These are phyloP conservation scores for Aspergillus steynii DNA, from an alignment of 495 filamentous ascomycete genomes.

Conservation along the genomic window DNA sequence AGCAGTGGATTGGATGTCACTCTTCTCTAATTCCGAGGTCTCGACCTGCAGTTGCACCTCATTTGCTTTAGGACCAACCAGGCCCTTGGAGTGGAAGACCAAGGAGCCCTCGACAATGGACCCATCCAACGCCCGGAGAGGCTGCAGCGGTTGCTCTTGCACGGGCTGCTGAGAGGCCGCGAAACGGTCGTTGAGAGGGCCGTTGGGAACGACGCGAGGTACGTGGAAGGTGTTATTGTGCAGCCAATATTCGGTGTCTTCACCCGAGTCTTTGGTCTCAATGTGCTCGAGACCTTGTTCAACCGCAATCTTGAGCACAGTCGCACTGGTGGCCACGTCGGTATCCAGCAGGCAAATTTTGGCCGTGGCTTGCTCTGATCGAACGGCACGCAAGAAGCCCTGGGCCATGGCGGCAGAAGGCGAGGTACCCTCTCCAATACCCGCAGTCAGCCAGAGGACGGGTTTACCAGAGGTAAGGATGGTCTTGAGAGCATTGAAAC, in stretches of 20 bases:
- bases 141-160: no score
- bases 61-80: no score
- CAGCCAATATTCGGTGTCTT: slow-evolving; percentile 2
- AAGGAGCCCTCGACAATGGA: no score
- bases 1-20: no score
- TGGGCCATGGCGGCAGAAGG: background rate
- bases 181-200: background rate
- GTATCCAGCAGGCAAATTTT: background rate
- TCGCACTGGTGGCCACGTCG: background rate
- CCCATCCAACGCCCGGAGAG: no score
- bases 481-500: background rate
- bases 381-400: background rate
- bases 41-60: no score
- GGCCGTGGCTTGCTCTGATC: background rate
- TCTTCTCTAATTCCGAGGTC: no score
- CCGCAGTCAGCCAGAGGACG: background rate
- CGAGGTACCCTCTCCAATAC: background rate
- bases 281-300: background rate
- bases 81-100: no score
- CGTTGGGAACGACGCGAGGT: background rate
- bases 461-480: background rate
- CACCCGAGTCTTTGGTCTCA: background rate
- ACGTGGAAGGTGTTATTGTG: background rate
- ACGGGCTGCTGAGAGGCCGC: no score
- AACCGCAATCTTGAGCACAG: no score